Evolutionary conservation across 208 protist genomes (phyloP), one percentile per base, ranked within the genome.

Genomic region (Zelonia costaricensis): DNA sequence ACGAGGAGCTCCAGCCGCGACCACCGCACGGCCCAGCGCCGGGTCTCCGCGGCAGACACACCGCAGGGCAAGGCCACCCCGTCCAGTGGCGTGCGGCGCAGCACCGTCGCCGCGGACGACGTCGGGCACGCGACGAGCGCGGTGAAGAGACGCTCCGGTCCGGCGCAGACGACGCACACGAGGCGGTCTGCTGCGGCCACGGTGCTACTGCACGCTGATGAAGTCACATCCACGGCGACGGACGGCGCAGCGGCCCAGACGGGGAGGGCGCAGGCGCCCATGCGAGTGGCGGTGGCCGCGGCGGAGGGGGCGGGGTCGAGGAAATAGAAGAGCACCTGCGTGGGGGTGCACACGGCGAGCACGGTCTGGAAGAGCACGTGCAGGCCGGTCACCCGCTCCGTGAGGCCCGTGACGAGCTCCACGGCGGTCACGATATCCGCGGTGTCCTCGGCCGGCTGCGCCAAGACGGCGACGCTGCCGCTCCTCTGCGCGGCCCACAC

Each of bases 11-110:
- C 74, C 63, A 65, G 57, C 3, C 54, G 36, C 15, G 30, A 18
- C 77, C 77, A 84, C 45, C 73, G 67, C 52, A 80, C 62, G 1
- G 68, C 35, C 77, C 76, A 82, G 20, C 58, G n/a, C n/a, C n/a
- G n/a, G n/a, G n/a, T n/a, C n/a, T n/a, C n/a, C n/a, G n/a, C n/a
- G n/a, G n/a, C n/a, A n/a, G n/a, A n/a, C n/a, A n/a, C n/a, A n/a
- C n/a, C n/a, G n/a, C n/a, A 13, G 2, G 77, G 69, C 43, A 80
- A 55, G 18, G 57, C 35, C 10, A 76, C 40, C 10, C 77, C 77
- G 1, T 38, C 43, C n/a, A 43, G 36, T 5, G 52, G 25, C 12
- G 66, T 80, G 4, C 25, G 27, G 20, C 69, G 60, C 54, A 74
- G 54, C 49, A 69, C 36, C 3, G 48, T 39, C 0, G 66, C 66